phyloP scores from a whole-genome alignment of 768 basidiomycete species.

The Auriscalpium vulgare region DNA sequence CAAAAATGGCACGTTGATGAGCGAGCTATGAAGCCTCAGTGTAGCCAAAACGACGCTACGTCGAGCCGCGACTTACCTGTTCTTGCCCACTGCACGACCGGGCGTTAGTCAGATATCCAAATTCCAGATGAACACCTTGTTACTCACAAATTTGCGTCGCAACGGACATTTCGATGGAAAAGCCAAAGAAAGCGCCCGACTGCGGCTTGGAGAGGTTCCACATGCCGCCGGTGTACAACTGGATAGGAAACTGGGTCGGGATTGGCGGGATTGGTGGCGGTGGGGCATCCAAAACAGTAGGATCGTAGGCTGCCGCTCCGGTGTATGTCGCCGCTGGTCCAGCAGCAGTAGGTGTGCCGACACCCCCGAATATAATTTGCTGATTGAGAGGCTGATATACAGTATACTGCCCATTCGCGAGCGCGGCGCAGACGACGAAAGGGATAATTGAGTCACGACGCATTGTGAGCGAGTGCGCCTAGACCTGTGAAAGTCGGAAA shows the following conservation, averaged over 20 bases:
- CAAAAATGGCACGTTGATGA: conserved; percentile 57
- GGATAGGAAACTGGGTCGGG: conserved; percentile 35
- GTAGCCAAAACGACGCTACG: not conserved
- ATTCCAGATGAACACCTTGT: no score
- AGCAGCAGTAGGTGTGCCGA: conserved; percentile 9
- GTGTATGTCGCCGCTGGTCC: conserved; percentile 36
- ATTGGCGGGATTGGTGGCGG: conserved; percentile 38
- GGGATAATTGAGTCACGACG: conserved; percentile 3
- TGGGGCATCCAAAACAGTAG: conserved; percentile 41
- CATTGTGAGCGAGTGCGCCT: not conserved
- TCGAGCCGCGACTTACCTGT: conserved; percentile 30
- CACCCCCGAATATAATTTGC: conserved; percentile 13
- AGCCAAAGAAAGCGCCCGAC: conserved; percentile 57
- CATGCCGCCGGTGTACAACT: conserved; percentile 25
- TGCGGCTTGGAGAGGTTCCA: conserved; percentile 33
- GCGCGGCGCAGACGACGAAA: not conserved
- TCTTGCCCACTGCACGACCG: conserved; percentile 37
- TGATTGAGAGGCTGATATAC: conserved; percentile 9
- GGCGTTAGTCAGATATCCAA: no score
- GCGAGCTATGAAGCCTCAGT: conserved; percentile 27
- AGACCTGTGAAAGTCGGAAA: no score
- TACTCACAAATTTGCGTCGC: conserved; percentile 55
- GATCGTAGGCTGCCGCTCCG: conserved; percentile 43
- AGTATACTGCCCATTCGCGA: conserved; percentile 7
- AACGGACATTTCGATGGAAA: conserved; percentile 72